Evolutionary conservation across 371 early-diverging fungal species (phyloP), one percentile per base, ranked within the genome.

Genomic region (Quaeritorhiza haematococci): DNA sequence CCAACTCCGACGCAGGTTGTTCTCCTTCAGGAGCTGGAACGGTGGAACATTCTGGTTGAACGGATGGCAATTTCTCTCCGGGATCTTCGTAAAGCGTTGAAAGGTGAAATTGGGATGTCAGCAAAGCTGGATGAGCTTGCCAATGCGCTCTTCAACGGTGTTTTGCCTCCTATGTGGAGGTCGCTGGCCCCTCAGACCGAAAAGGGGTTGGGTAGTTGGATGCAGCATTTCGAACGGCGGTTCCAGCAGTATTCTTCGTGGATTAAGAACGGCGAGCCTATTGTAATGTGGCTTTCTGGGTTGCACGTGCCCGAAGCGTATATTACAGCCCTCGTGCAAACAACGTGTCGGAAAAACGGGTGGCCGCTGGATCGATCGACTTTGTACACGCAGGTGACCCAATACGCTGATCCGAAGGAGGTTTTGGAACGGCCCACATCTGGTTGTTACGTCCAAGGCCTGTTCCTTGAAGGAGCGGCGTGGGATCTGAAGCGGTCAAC

Each of bases 281-380:
- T 69, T 21, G 76, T 77, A 19, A 74, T 78, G 51, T 82, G 83
- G 83, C 57, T 82, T 8, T 65, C 75, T 3, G 83, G 80, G 3
- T 57, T 82, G 33, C 78, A 77, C 48, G 73, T 80, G 3, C 83
- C 83, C 0, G 79, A 79, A 53, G 78, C 79, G 3, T 82, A 76
- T 55, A 70, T 79, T 17, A 78, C 83, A 2, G 80, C 83, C 17
- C 52, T 82, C 13, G 75, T 82, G 17, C 83, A 82, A 52, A 71
- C 76, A 0, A 77, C 83, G 5, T 77, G 78, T 52, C 53, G 83
- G 4, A 72, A 74, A 55, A 78, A 76, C 55, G 73, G 73, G 17
- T 82, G 83, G 83, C 74, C 83, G 28, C 66, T 82, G 10, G 83
- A 82, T 50, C 45, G 77, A 17, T 79, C 80, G 42, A 81, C 81